Base-by-base conservation (phyloP, 768 basidiomycete genomes). In the Cystofilobasidium capitatum region DNA sequence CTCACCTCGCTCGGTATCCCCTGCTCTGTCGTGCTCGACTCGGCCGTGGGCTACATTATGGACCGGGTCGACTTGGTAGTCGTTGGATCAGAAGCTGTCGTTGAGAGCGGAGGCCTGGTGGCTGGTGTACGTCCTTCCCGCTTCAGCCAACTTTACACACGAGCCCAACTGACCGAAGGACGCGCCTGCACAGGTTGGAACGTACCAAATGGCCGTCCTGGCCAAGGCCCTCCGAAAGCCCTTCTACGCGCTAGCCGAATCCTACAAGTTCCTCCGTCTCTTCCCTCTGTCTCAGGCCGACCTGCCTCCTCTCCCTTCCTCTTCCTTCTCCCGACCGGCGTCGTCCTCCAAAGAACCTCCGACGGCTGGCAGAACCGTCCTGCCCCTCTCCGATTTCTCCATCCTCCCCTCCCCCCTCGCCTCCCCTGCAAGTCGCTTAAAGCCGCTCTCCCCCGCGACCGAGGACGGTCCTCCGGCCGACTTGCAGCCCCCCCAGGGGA, bases 1-100 rank as follows among this genome's bases (percentile, higher is more conserved):
- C 81, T 98, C 58, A 87, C 86, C 26, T 85, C 86, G 44, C 88
- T 85, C n/a, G 92, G 92, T 13, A 88, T 99, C 66, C 92, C 93
- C 16, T 91, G 89, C 78, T 91, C 89, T 20, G 87, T 98, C 64
- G 87, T 99, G 14, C 83, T 98, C 67, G 96, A 99, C 78, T 91
- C 91, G 17, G 92, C 94, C 1, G 93, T 98, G 5, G 91, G 91
- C 44, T 98, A 97, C 79, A 85, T 90, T 72, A 97, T 99, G 88
- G 90, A 94, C 71, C 87, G 88, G 72, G 91, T 94, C 24, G 90
- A 94, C 77, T 88, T 94, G 76, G 88, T 94, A 59, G 83, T 99
- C 58, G 92, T 98, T 45, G 96, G 96, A 37, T 92, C 92, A 45
- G 96, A 99, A 79, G 96, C 93, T 10, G 93, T 99, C 33, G 94